These are phyloP conservation scores for Asterochloris erici DNA, from an alignment of 139 green algal species.

Conservation along the genomic window DNA sequence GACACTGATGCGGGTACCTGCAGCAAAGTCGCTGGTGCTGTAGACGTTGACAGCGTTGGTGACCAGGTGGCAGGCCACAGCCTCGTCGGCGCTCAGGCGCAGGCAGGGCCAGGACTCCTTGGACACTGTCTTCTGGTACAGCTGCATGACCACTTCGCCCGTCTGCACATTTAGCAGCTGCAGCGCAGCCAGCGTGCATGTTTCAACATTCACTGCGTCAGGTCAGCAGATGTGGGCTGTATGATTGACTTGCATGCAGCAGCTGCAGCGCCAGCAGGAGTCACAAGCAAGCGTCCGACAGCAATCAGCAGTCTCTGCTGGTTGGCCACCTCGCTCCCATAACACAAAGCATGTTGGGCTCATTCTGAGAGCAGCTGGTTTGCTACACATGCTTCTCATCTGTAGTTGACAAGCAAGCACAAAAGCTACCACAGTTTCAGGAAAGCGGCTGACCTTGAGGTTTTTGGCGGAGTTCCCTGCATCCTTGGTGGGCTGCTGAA, in stretches of 20 bases:
- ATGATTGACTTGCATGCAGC: not conserved
- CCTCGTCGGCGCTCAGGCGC: slow-evolving; percentile 74
- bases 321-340: not conserved
- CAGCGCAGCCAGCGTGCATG: not conserved
- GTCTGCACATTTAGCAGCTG: slow-evolving; percentile 58
- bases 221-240: not conserved
- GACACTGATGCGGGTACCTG: slow-evolving; percentile 24
- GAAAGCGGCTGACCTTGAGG: slow-evolving; percentile 45
- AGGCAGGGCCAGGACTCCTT: slow-evolving; percentile 70
- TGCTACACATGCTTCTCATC: not conserved
- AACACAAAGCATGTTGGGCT: too few species aligned
- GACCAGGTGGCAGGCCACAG: slow-evolving; percentile 55
- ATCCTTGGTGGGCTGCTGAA: slow-evolving; percentile 49
- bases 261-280: not conserved
- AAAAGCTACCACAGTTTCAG: not conserved
- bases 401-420: not conserved
- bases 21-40: slow-evolving; percentile 45
- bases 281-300: not conserved
- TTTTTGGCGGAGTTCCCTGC: slow-evolving; percentile 53
- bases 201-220: not conserved
- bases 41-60: slow-evolving; percentile 89
- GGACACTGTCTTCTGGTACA: slow-evolving; percentile 58
- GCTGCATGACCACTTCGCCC: slow-evolving; percentile 34
- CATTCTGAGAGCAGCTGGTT: not conserved
- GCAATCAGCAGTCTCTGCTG: not conserved